Base-by-base conservation (phyloP, 225 moss, liverwort and hornwort species). In the Lunularia cruciata region DNA sequence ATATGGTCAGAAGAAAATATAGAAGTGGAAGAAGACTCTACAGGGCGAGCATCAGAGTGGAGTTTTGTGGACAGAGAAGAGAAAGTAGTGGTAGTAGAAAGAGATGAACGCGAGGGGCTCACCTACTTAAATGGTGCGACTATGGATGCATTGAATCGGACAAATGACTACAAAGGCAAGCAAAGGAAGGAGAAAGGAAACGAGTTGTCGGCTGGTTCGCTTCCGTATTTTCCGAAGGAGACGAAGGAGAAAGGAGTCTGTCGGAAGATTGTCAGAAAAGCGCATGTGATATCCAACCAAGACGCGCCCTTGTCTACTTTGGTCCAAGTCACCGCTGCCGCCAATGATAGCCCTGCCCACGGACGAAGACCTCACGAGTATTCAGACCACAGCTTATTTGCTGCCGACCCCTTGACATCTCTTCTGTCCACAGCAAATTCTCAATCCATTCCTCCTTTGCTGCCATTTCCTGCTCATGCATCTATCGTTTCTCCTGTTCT, bases 101-200 rank as follows among this genome's bases (percentile, higher is more conserved):
- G 46, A n/a, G n/a, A 18, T 67, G 51, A 47, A 32, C 5, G 19
- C 47, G 22, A 4, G 22, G 8, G 34, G 9, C 15, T 52, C 34
- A 34, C 34, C 31, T 31, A n/a, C 9, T 27, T 47, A n/a, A 26
- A 33, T 22, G 22, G 16, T 32, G n/a, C n/a, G n/a, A n/a, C n/a
- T n/a, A n/a, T n/a, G n/a, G 66, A 67, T 25, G 34, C 47, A 30
- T 10, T 34, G 13, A 67, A 18, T 3, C 49, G 66, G 66, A 67
- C 47, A 32, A 35, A 67, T 67, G 66, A 47, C 20, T 6, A 33
- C 47, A 49, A 67, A 67, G 66, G 47, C 16, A 67, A 48, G 51
- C 45, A 23, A 36, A 28, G 25, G 47, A 49, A 67, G 47, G 66
- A 67, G 66, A 67, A 28, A 6, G 66, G 49, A 32, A 25, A n/a